Evolutionary conservation across 306 rosid species (phyloP), one percentile per base, ranked within the genome.

Genomic region (Castanea crenata): DNA sequence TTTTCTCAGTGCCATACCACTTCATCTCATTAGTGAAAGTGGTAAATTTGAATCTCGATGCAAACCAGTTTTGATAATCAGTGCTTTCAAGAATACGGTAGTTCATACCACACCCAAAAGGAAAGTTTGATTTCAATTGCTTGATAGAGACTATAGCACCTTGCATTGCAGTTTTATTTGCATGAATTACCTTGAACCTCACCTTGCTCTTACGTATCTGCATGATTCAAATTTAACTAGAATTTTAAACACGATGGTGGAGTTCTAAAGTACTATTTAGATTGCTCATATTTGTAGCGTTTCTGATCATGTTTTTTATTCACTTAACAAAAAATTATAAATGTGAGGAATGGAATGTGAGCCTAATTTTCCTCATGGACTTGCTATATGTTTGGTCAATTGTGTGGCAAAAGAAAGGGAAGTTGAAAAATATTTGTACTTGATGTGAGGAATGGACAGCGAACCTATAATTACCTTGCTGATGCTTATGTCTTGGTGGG

Each of bases 11-110:
- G 78, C 92, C 86, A 31, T 90, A 90, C 97, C 97, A 92, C 77
- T 92, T 92, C 97, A 92, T 92, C 80, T 80, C 90, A 31, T 92
- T 92, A 75, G 95, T 90, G 88, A 90, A 92, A 55, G 92, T 89
- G 41, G 97, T 83, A 49, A 32, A 79, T 65, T 78, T 83, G 84
- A 92, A 92, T 82, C 97, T 90, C 55, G 86, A 74, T 34, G 76
- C 35, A 75, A 90, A 92, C 97, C 93, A 90, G 1, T 38, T 80
- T 82, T 86, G 92, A 84, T 92, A 90, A 1, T 80, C 88, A 1
- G 69, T 51, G 83, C 76, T 84, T 81, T 74, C 80, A 70, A 92
- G 92, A 74, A 92, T 92, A 20, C 78, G 1, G 72, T 75, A 34
- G 85, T 92, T 90, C 79, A 89, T 87, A 25, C 83, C 88, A 77